A percentile compares a stretch with the other conserved stretches of the same genome.
phyloP scores from a whole-genome alignment of 768 basidiomycete species.

The Boletus pseudo-olivaceus region DNA sequence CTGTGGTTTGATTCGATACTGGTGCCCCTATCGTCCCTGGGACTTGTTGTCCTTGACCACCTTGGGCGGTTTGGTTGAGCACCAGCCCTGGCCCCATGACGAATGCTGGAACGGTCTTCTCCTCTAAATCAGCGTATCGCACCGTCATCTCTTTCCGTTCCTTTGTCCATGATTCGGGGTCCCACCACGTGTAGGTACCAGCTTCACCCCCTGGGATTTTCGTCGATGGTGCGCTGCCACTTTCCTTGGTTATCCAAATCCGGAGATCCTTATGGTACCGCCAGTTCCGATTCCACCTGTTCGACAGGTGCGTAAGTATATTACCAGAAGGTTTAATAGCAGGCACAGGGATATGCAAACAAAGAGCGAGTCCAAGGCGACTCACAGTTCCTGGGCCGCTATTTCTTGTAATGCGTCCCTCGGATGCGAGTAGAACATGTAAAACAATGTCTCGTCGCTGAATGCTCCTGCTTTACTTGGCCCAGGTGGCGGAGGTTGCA shows the following conservation, averaged over 20 bases:
- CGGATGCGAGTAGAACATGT: constrained; percentile 96
- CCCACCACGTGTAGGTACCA: constrained; percentile 90
- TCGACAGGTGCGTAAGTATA: constrained; percentile 5
- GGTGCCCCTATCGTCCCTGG: constrained; percentile 31
- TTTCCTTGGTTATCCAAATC: constrained; percentile 84
- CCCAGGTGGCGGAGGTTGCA: constrained; percentile 82
- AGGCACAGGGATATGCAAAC: constrained; percentile 5
- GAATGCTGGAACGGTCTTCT: constrained; percentile 66
- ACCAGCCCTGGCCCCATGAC: constrained; percentile 47
- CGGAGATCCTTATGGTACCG: constrained; percentile 91
- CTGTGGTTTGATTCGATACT: constrained; percentile 23
- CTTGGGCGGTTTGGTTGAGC: constrained; percentile 33
- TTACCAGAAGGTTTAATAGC: background rate
- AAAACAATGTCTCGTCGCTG: constrained; percentile 95
- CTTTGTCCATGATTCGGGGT: constrained; percentile 75
- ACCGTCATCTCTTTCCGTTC: constrained; percentile 77
- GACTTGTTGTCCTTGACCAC: constrained; percentile 38
- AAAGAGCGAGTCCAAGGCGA: constrained; percentile 23
- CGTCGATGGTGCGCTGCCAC: constrained; percentile 67
- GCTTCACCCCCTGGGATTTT: constrained; percentile 81
- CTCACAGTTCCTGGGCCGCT: constrained; percentile 92
- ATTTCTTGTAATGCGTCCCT: constrained; percentile 91
- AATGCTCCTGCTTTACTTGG: constrained; percentile 79
- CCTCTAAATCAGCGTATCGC: constrained; percentile 69
- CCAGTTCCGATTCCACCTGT: constrained; percentile 92